Percentiles rank a stretch among this genome's conserved stretches.
Evolutionary conservation across 768 basidiomycete genomes (phyloP).

Genomic region (Kwoniella newhampshirensis): DNA sequence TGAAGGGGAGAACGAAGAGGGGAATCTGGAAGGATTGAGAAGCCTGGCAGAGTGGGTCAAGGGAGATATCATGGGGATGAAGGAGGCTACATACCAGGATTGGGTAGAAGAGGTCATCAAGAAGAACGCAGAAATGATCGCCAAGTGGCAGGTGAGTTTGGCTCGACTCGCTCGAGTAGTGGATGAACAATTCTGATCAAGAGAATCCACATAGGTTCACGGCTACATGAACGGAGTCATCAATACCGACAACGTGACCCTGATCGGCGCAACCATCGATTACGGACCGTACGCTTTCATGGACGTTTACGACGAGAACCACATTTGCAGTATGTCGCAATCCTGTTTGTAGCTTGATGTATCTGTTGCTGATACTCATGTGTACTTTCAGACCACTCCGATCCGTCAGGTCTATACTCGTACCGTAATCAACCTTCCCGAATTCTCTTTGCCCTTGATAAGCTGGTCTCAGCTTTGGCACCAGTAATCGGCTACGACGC

Average conservation of each 20-base stretch:
- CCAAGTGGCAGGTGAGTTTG: constrained; percentile 75
- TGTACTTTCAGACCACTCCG: constrained; percentile 35
- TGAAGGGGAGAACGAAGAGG: constrained; percentile 45
- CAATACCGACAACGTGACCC: constrained; percentile 79
- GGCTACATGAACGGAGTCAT: constrained; percentile 74
- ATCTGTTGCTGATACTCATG: background rate
- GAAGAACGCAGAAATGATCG: constrained; percentile 88
- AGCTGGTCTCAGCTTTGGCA: constrained; percentile 63
- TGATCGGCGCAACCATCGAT: constrained; percentile 59
- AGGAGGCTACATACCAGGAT: constrained; percentile 31
- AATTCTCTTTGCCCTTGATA: constrained; percentile 70
- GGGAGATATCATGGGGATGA: constrained; percentile 57
- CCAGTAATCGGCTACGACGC: constrained; percentile 86
- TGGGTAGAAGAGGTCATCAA: constrained; percentile 75
- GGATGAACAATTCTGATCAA: too few species aligned
- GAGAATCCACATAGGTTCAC: constrained; percentile 30
- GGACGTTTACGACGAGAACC: constrained; percentile 81
- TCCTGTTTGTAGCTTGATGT: background rate
- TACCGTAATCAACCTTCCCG: constrained; percentile 55
- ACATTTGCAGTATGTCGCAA: constrained; percentile 69
- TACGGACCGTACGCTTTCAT: constrained; percentile 86
- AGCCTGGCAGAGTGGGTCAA: constrained; percentile 74
- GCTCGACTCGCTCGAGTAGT: background rate
- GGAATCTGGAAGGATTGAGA: constrained; percentile 71
- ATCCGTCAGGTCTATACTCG: constrained; percentile 41